A percentile compares a stretch with the other conserved stretches of the same genome.
Evolutionary conservation across 2,329 filamentous ascomycete genomes (phyloP).

Genomic region (Penicillium vulpinum): DNA sequence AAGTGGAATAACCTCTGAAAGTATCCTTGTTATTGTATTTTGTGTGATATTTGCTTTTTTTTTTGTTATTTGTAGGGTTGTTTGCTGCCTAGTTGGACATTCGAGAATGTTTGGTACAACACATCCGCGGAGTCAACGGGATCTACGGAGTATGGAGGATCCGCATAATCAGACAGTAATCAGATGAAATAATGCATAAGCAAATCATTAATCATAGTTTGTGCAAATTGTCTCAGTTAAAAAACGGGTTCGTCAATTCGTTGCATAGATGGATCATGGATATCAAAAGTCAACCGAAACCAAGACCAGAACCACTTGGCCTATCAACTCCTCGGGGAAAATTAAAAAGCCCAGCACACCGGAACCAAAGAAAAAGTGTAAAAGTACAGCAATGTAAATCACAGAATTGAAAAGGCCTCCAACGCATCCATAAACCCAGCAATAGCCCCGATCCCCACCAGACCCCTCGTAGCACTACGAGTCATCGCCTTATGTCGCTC

Average conservation of each 20-base stretch:
- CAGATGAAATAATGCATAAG: not conserved
- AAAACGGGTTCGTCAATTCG: not conserved
- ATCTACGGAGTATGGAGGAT: not conserved
- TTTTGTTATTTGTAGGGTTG: too few species aligned
- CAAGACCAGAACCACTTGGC: not conserved
- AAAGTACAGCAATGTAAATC: not conserved
- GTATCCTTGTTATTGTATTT: not conserved
- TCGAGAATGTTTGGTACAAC: not conserved
- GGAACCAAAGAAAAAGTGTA: not conserved
- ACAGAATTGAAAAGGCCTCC: conserved; percentile 32
- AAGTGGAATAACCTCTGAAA: not conserved
- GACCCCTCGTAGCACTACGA: conserved; percentile 37
- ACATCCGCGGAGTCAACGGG: not conserved
- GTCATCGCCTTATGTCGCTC: conserved; percentile 31
- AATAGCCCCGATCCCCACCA: conserved; percentile 40
- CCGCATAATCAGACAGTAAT: not conserved
- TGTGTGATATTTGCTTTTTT: not conserved
- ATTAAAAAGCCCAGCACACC: not conserved
- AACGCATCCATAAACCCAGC: conserved; percentile 44
- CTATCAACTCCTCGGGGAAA: not conserved
- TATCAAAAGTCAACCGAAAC: conserved; percentile 1
- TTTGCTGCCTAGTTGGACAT: too few species aligned
- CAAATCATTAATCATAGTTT: not conserved
- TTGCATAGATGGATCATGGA: not conserved
- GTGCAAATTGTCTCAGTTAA: not conserved